Conservation (phyloP, 768 basidiomycete genomes). For the Pleurotus platypus region DNA sequence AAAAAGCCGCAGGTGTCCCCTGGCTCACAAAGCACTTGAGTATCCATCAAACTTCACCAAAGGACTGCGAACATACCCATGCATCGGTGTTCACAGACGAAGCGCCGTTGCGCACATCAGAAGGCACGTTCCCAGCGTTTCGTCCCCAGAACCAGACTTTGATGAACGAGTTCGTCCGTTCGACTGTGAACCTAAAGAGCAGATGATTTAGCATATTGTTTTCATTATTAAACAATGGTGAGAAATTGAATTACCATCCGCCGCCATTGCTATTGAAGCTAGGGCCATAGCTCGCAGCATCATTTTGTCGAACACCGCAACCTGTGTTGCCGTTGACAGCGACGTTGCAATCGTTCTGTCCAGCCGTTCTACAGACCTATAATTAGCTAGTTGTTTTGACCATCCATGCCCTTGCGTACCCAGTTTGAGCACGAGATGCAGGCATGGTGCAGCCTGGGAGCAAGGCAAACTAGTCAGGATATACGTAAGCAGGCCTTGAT, state of each 20-base stretch:
- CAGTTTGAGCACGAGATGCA: slow-evolving; percentile 36
- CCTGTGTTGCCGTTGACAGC: slow-evolving; percentile 48
- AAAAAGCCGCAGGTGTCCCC: slow-evolving; percentile 57
- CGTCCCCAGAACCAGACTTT: slow-evolving; percentile 76
- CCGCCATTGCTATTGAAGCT: slow-evolving; percentile 57
- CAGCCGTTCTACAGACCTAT: slow-evolving; percentile 24
- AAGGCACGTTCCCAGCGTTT: slow-evolving; percentile 40
- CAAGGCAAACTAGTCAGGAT: neutral
- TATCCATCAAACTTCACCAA: neutral
- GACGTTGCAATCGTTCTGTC: slow-evolving; percentile 45
- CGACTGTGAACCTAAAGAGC: slow-evolving; percentile 52
- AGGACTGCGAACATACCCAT: slow-evolving; percentile 42
- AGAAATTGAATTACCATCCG: slow-evolving; percentile 43
- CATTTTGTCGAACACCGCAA: slow-evolving; percentile 46
- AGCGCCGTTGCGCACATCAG: slow-evolving; percentile 39
- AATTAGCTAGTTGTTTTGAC: too few relatives aligned
- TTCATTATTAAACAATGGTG: neutral
- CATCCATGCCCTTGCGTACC: slow-evolving; percentile 25
- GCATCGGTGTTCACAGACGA: slow-evolving; percentile 38
- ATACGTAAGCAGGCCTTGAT: neutral
- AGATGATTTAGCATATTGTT: neutral
- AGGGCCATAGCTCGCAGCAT: slow-evolving; percentile 50
- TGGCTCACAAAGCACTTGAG: slow-evolving; percentile 14
- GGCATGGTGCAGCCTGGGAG: slow-evolving; percentile 52
- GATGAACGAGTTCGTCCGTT: slow-evolving; percentile 51